Conservation (phyloP, 331 rosid genomes). For the Ulmus americana region DNA sequence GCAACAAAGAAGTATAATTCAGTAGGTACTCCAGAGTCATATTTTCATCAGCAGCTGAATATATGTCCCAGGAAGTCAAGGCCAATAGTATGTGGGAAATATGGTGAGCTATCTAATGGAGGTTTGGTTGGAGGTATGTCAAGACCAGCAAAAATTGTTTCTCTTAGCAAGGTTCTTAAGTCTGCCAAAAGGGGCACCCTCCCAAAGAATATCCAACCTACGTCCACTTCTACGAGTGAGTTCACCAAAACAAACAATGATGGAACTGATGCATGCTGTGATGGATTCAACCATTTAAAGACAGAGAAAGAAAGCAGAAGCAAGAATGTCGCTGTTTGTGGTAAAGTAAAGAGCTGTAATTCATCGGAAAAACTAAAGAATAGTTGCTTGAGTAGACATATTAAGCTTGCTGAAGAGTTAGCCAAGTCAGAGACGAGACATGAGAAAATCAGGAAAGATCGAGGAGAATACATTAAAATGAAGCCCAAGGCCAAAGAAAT, state of each 20-base stretch:
- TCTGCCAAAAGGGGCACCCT: conserved; percentile 36
- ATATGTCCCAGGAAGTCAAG: conserved; percentile 29
- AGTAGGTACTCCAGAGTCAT: conserved; percentile 15
- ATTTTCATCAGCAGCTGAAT: conserved; percentile 26
- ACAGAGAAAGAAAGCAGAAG: conserved; percentile 21
- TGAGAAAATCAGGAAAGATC: conserved; percentile 22
- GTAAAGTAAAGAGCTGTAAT: conserved; percentile 20
- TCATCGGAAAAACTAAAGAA: conserved; percentile 21
- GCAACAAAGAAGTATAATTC: conserved; percentile 13
- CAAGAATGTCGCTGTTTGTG: conserved; percentile 6
- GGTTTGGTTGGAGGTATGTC: conserved; percentile 21
- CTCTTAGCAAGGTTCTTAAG: conserved; percentile 47
- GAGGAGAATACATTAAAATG: conserved; percentile 17
- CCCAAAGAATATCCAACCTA: conserved; percentile 23
- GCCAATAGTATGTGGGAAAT: conserved; percentile 52
- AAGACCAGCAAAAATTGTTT: conserved; percentile 50
- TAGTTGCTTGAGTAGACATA: conserved; percentile 18
- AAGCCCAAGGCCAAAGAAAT: conserved; percentile 42
- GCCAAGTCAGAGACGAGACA: conserved; percentile 23
- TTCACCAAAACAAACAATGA: conserved; percentile 29
- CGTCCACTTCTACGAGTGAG: conserved; percentile 23
- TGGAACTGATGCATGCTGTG: conserved; percentile 15
- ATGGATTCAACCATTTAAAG: conserved; percentile 20
- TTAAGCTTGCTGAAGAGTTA: conserved; percentile 17
- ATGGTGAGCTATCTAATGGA: conserved; percentile 50